Evolutionary conservation across 129 eudicot genomes (phyloP).

Genomic region (Lonicera japonica): DNA sequence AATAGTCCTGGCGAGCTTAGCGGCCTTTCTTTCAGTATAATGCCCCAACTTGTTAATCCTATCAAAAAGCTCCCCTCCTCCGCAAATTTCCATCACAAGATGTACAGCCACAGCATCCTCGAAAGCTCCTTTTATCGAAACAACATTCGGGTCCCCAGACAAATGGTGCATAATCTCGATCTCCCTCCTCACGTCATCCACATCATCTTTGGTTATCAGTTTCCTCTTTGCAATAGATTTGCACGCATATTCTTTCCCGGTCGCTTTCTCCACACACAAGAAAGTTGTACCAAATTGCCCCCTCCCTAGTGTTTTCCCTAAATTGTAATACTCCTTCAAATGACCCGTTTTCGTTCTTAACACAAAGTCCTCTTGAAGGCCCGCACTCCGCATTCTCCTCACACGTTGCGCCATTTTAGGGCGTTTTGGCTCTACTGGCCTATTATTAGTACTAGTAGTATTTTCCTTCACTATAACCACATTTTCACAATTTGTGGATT

Average conservation of each 20-base stretch:
- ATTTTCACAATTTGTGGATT: constrained; percentile 20
- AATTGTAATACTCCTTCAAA: constrained; percentile 59
- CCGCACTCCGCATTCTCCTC: constrained; percentile 61
- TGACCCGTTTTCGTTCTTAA: constrained; percentile 67
- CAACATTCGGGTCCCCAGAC: constrained; percentile 56
- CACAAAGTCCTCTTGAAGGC: constrained; percentile 64
- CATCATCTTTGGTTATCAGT: constrained; percentile 53
- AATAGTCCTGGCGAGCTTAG: constrained; percentile 67
- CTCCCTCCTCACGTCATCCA: constrained; percentile 81
- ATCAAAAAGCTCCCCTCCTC: constrained; percentile 92
- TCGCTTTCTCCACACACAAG: constrained; percentile 58
- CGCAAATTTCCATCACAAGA: constrained; percentile 79
- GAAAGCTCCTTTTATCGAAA: constrained; percentile 70
- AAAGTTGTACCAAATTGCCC: constrained; percentile 90
- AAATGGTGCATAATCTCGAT: constrained; percentile 88
- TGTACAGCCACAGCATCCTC: constrained; percentile 89
- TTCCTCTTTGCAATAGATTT: constrained; percentile 84
- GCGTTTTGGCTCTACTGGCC: constrained; percentile 15
- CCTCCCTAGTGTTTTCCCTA: constrained; percentile 71
- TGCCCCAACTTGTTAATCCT: constrained; percentile 67
- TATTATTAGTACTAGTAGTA: neutral
- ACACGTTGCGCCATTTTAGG: constrained; percentile 34
- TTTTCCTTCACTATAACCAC: constrained; percentile 30
- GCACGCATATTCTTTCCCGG: constrained; percentile 70
- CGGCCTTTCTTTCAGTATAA: constrained; percentile 79